A percentile compares a stretch with the other conserved stretches of the same genome.
These are phyloP conservation scores for Odontarrhena argentea DNA, from an alignment of 345 rosid species.

Conservation along the genomic window DNA sequence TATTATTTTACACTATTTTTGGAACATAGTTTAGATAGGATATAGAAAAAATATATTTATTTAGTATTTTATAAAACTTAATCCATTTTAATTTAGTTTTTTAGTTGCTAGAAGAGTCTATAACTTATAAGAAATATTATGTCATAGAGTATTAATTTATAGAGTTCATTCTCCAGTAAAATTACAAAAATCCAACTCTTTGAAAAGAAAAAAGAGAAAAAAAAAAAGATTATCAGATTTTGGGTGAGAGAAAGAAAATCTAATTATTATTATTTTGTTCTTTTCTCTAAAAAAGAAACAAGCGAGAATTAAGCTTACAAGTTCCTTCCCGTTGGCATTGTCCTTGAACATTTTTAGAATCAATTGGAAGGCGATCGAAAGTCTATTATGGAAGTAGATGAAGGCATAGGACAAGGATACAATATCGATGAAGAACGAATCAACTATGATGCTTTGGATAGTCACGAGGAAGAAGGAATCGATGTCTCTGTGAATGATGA, in stretches of 20 bases:
- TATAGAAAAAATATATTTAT: too few relatives aligned
- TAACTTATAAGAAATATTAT: too few relatives aligned
- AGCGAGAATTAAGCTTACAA: slow-evolving; percentile 31
- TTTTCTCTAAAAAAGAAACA: slow-evolving; percentile 33
- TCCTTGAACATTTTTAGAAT: slow-evolving; percentile 31
- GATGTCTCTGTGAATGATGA: slow-evolving; percentile 15
- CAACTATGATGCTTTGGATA: slow-evolving; percentile 29
- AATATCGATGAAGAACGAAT: slow-evolving; percentile 15
- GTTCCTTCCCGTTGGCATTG: slow-evolving; percentile 9
- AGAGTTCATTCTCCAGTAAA: too few relatives aligned
- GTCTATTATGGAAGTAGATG: slow-evolving; percentile 31
- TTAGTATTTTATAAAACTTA: too few relatives aligned
- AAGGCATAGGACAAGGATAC: slow-evolving; percentile 19
- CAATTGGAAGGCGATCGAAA: slow-evolving; percentile 31
- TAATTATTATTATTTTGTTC: neutral
- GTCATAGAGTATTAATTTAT: too few relatives aligned
- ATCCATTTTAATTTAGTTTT: too few relatives aligned
- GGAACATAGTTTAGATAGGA: too few relatives aligned
- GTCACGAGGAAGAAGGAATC: slow-evolving; percentile 34
- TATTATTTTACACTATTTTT: too few relatives aligned
- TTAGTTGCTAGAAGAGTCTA: too few relatives aligned
- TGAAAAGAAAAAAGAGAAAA: too few relatives aligned
- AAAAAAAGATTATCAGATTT: neutral
- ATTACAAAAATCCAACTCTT: too few relatives aligned
- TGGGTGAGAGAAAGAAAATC: neutral